Base-by-base conservation (phyloP, 306 rosid species). In the Fagus crenata region DNA sequence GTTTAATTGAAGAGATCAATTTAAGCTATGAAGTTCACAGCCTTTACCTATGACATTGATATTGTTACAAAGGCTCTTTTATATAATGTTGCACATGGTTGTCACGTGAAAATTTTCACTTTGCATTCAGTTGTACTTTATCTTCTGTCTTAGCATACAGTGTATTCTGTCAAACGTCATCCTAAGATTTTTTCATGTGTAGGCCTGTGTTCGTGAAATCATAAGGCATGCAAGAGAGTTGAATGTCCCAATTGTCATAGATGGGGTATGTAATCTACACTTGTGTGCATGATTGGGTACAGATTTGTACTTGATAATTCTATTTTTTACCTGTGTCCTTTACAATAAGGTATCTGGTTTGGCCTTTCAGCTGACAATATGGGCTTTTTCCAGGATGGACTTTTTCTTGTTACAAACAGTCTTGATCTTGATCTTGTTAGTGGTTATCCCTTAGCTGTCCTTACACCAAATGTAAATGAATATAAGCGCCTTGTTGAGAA, bases 381-480 rank as follows among this genome's bases (percentile, higher is more conserved):
- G 41, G 53, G 75, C 31, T 70, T 71, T 83, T 81, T 77, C 79
- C 89, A 93, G 93, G 98, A 93, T 76, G 98, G 93, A 64, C 92
- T 93, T 80, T 93, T 91, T 84, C 97, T 93, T 73, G 91, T 91
- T 69, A 87, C 98, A 58, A 81, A 88, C 80, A 80, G 68, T 81
- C 82, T 91, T 71, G 91, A 91, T 83, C 93, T 93, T 81, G 92
- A 91, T 83, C 93, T 93, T 81, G 92, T 93, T 70, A 85, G 86
- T 75, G 93, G 91, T 58, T 93, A 93, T 84, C 84, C 84, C 82
- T 84, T 91, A 78, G 96, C 92, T 75, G 93, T 93, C 77, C 88
- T 93, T 75, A 93, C 97, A 32, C 98, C 97, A 73, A 93, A 93
- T 75, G 80, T 93, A 73, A 91, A 91, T 76, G 97, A 93, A 82